Percentiles rank a stretch among this genome's conserved stretches.
phyloP scores from a whole-genome alignment of 768 basidiomycete genomes.

The Rickenella mellea region DNA sequence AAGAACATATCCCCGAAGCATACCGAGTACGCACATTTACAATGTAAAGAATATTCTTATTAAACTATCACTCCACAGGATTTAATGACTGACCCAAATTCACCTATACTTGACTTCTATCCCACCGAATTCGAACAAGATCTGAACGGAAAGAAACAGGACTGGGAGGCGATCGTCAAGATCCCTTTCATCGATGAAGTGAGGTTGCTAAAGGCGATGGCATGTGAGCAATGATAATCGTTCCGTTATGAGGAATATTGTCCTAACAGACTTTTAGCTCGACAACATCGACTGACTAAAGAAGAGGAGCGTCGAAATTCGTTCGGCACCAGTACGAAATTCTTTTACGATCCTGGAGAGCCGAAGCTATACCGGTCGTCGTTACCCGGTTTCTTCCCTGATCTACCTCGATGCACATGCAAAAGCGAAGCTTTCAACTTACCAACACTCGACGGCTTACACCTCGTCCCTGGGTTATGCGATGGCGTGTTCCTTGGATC shows the following conservation, averaged over 20 bases:
- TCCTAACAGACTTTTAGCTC: conserved; percentile 33
- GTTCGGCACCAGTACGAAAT: conserved; percentile 73
- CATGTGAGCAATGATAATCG: conserved; percentile 35
- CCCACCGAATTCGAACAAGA: conserved; percentile 86
- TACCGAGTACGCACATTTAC: conserved; percentile 52
- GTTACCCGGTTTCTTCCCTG: conserved; percentile 89
- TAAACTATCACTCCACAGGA: conserved; percentile 40
- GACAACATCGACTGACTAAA: conserved; percentile 64
- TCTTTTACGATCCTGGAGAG: conserved; percentile 55
- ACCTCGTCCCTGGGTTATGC: conserved; percentile 77
- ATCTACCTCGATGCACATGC: conserved; percentile 72
- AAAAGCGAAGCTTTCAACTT: conserved; percentile 77
- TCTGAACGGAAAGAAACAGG: conserved; percentile 95
- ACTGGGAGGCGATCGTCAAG: conserved; percentile 98
- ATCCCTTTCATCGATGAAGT: conserved; percentile 92
- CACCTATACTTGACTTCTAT: conserved; percentile 91
- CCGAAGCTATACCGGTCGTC: conserved; percentile 81
- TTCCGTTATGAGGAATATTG: neutral
- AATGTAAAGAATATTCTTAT: conserved; percentile 1
- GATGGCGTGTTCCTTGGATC: conserved; percentile 84
- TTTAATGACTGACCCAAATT: conserved; percentile 77
- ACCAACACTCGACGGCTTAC: conserved; percentile 76
- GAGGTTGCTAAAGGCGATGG: conserved; percentile 76
- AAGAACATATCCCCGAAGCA: conserved; percentile 77
- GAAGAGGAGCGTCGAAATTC: conserved; percentile 73